Evolutionary conservation across 768 basidiomycete genomes (phyloP), one percentile per base, ranked within the genome.

Genomic region (Lactarius akahatsu): DNA sequence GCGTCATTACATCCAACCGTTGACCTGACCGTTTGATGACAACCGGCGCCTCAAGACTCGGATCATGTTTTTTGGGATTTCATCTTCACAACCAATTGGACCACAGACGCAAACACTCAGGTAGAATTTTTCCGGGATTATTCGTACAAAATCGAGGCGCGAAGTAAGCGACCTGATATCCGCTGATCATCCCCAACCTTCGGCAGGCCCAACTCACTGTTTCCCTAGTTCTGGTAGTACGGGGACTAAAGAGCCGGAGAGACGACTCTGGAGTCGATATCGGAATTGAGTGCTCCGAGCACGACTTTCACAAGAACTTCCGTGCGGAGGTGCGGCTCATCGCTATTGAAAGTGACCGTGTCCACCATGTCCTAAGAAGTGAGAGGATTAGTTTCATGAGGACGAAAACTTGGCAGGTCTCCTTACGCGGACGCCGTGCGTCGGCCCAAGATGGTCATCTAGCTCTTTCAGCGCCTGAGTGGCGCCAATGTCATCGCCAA

Each of bases 401-500:
- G 11, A 34, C 36, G 11, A 32, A 5, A n/a, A 40, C 11, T 30
- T 38, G 28, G 26, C 23, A 15, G 1, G 10, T 28, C 15, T 47
- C 57, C 70, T 54, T 20, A 71, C 70, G 36, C 70, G 68, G 36
- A 71, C 32, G 34, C 62, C 65, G 28, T 66, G 56, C 5, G 15
- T n/a, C 4, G 60, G 57, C 32, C 61, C 68, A 54, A 71, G 65
- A 1, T 57, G 4, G n/a, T 66, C 68, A 23, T 71, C 70, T 3
- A 71, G 54, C 57, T 71, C 65, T 47, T 56, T 70, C 55, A 80
- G 69, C 32, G 77, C 77, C 61, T 72, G 73, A 4, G 76, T 62
- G 6, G 78, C 77, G 34, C 41, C 70, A 2, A n/a, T 30, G 20
- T 72, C 72, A 40, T 76, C 69, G 0, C 80, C 80, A 28, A 81